Percentiles rank a stretch among this genome's conserved stretches.
These are phyloP conservation scores for Gossypium ekmanianum DNA, from an alignment of 345 rosid species.

Conservation along the genomic window DNA sequence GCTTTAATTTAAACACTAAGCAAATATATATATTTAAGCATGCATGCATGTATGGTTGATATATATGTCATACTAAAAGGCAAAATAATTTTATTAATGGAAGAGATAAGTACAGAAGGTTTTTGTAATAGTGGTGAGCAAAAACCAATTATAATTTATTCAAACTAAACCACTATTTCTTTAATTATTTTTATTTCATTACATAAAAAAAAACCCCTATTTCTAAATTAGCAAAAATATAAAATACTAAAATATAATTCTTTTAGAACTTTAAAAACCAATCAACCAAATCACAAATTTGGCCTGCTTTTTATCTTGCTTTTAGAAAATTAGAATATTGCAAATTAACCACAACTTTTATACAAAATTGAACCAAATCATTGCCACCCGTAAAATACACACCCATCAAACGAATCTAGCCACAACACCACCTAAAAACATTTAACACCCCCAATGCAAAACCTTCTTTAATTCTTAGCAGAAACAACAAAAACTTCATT, in stretches of 20 bases:
- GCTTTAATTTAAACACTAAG: background rate
- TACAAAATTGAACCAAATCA: background rate
- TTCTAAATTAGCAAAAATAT: background rate
- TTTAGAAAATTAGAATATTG: background rate
- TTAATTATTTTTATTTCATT: background rate
- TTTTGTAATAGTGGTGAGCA: no score
- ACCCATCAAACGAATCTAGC: no score
- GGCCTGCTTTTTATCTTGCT: background rate
- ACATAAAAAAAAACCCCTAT: background rate
- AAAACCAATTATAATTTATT: background rate
- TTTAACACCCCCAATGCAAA: no score
- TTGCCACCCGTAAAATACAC: background rate
- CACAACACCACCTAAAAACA: no score
- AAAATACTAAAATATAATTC: background rate
- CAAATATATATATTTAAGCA: background rate
- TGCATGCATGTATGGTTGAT: no score
- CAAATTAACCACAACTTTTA: background rate
- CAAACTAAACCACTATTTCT: background rate
- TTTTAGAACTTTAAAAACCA: background rate
- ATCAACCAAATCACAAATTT: background rate
- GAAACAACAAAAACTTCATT: background rate
- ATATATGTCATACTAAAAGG: no score
- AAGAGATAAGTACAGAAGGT: no score
- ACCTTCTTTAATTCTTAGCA: no score
- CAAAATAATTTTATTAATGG: no score